Percentiles rank a stretch among this genome's conserved stretches.
Conservation (phyloP, 2,329 filamentous ascomycete species). For the Geosmithia flava region DNA sequence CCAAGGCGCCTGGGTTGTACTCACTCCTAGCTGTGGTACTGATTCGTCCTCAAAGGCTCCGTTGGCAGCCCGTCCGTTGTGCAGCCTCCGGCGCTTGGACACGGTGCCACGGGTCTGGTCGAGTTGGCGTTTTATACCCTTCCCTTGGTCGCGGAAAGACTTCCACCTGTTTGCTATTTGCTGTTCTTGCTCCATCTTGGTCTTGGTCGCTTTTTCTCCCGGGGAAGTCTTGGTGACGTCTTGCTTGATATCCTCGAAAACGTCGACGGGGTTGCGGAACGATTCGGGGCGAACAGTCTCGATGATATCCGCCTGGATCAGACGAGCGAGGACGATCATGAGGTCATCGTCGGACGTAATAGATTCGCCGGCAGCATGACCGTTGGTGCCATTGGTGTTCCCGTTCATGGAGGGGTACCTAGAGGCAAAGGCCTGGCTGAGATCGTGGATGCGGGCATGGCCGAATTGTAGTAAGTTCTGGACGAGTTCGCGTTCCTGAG, state of each 20-base stretch:
- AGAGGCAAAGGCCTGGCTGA: conserved; percentile 48
- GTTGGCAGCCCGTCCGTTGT: conserved; percentile 26
- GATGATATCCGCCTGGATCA: conserved; percentile 55
- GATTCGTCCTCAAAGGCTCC: conserved; percentile 19
- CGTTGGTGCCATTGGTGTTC: conserved; percentile 19
- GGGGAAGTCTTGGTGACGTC: conserved; percentile 39
- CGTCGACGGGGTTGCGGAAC: conserved; percentile 49
- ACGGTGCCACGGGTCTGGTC: conserved; percentile 25
- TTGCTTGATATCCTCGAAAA: conserved; percentile 48
- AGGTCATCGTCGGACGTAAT: conserved; percentile 35
- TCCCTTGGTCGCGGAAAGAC: conserved; percentile 39
- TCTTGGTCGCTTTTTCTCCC: conserved; percentile 37
- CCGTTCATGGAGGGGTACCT: conserved; percentile 21
- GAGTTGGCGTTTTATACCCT: conserved; percentile 37
- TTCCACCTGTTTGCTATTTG: conserved; percentile 40
- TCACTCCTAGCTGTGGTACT: conserved; percentile 39
- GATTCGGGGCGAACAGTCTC: conserved; percentile 46
- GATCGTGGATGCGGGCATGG: conserved; percentile 59
- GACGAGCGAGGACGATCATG: conserved; percentile 35
- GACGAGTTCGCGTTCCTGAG: conserved; percentile 61
- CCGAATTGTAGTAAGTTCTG: conserved; percentile 66
- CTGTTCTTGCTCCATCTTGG: conserved; percentile 49
- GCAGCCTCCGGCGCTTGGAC: conserved; percentile 42
- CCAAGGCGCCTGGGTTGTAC: conserved; percentile 13
- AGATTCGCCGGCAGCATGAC: conserved; percentile 12